phyloP scores from a whole-genome alignment of 2,329 filamentous ascomycete species.

The Aspergillus novoparasiticus region DNA sequence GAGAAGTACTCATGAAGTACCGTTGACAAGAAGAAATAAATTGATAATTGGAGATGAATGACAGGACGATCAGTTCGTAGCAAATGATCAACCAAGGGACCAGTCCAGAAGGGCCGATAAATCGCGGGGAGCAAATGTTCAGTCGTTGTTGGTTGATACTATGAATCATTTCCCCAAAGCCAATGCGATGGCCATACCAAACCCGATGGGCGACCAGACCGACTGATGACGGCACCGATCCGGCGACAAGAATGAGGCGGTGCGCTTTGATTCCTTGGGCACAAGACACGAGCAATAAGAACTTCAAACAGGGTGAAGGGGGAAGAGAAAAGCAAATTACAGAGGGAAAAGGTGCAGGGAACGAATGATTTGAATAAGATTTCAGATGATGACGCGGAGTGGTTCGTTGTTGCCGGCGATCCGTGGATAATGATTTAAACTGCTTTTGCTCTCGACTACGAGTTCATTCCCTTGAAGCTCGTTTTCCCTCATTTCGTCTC shows the following conservation, averaged over 20 bases:
- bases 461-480: background rate
- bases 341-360: constrained; percentile 1
- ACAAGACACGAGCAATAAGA: constrained; percentile 7
- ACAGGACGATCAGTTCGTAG: background rate
- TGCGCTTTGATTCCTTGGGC: constrained; percentile 19
- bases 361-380: constrained; percentile 3
- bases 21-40: background rate
- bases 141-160: background rate
- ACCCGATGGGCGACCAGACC: constrained; percentile 10
- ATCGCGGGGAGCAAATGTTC: constrained; percentile 11
- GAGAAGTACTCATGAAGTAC: background rate
- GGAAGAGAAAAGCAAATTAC: background rate
- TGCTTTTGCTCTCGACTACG: background rate
- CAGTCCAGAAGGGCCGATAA: constrained; percentile 23
- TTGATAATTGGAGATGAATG: background rate
- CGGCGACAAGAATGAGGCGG: constrained; percentile 20
- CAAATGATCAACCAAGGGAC: background rate
- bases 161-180: background rate
- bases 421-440: constrained; percentile 4
- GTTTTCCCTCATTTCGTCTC: background rate
- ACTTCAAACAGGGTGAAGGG: background rate
- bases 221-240: constrained; percentile 7
- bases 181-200: background rate
- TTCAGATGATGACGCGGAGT: constrained; percentile 15
- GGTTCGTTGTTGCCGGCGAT: constrained; percentile 13